These are phyloP conservation scores for Sporothrix schenckii DNA, from an alignment of 2,329 filamentous ascomycete genomes.

Conservation along the genomic window DNA sequence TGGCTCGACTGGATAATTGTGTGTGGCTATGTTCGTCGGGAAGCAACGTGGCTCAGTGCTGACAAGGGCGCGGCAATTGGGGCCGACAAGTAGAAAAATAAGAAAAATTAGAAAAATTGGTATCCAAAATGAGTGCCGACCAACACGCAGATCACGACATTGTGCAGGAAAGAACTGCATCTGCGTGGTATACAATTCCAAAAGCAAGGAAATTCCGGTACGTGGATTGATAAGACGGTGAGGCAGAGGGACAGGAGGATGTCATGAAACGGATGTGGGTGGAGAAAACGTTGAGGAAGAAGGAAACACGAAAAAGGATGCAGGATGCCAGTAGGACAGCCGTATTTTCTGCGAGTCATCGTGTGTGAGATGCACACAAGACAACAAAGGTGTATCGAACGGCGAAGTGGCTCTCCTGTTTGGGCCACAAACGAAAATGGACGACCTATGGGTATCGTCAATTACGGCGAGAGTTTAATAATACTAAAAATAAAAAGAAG, in stretches of 20 bases:
- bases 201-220: neutral
- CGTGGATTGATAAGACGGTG: neutral
- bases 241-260: neutral
- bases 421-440: neutral
- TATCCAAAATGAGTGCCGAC: neutral
- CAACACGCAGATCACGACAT: neutral
- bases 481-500: too few relatives aligned
- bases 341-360: slow-evolving; percentile 10
- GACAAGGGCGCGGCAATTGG: slow-evolving; percentile 1
- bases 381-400: neutral
- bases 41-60: neutral
- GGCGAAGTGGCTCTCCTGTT: neutral
- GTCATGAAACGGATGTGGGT: neutral
- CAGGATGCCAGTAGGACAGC: neutral
- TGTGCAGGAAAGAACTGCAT: neutral
- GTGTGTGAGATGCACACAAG: slow-evolving; percentile 8
- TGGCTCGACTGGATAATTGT: neutral
- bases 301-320: neutral
- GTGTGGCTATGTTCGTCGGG: neutral
- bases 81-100: neutral
- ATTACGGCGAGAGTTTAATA: too few relatives aligned
- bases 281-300: neutral
- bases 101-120: neutral
- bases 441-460: neutral
- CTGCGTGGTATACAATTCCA: neutral